A percentile compares a stretch with the other conserved stretches of the same genome.
Evolutionary conservation across 257 asterid genomes (phyloP).

Genomic region (Solanum corneliomulleri): DNA sequence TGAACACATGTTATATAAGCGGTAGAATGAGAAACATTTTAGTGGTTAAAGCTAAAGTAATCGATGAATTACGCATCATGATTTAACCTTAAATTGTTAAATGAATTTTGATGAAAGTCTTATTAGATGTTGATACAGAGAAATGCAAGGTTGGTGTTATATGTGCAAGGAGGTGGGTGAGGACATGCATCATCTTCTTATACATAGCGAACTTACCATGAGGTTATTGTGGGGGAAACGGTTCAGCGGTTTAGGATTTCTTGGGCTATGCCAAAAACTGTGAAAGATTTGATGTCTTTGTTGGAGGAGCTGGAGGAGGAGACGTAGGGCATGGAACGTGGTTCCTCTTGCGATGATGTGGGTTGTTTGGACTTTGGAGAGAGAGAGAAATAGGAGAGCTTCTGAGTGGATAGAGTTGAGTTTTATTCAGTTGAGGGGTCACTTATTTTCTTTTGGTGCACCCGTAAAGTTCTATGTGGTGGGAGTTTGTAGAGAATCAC

Average conservation of each 20-base stretch:
- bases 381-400: neutral
- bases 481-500: neutral
- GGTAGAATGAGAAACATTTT: neutral
- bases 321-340: neutral
- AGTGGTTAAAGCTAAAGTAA: neutral
- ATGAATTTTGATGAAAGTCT: neutral
- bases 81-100: neutral
- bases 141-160: neutral
- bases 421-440: neutral
- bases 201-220: neutral
- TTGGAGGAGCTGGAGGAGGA: neutral
- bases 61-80: neutral
- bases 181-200: neutral
- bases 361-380: neutral
- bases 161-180: neutral
- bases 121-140: neutral
- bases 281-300: neutral
- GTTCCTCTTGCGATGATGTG: neutral
- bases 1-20: neutral
- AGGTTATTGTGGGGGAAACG: neutral
- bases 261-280: neutral
- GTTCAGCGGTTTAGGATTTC: neutral
- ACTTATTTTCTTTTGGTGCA: neutral
- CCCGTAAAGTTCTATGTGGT: neutral
- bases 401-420: neutral